These are phyloP conservation scores for Adiantum capillusveneris DNA, from an alignment of 75 land plant species.

Conservation along the genomic window DNA sequence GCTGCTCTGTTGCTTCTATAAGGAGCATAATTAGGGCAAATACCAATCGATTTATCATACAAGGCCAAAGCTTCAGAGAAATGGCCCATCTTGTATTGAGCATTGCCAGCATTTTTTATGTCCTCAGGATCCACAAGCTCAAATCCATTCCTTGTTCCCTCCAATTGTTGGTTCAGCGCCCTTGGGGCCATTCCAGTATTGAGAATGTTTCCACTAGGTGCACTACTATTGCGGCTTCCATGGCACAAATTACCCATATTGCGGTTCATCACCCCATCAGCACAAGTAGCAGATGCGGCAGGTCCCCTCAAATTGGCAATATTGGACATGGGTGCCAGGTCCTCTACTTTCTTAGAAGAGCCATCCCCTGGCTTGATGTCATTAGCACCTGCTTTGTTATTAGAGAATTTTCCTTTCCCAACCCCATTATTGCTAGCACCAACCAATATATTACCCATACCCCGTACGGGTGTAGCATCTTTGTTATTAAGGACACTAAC, in stretches of 20 bases:
- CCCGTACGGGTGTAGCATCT: neutral
- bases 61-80: slow-evolving; percentile 69
- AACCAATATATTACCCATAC: slow-evolving; percentile 2
- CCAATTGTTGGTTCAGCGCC: neutral
- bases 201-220: neutral
- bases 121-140: slow-evolving; percentile 65
- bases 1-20: slow-evolving; percentile 81
- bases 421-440: neutral
- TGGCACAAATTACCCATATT: neutral
- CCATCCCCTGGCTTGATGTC: slow-evolving; percentile 2
- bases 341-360: too few relatives aligned
- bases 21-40: slow-evolving; percentile 59
- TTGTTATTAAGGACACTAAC: neutral
- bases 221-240: neutral
- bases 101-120: slow-evolving; percentile 71
- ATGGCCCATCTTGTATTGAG: slow-evolving; percentile 60
- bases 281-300: neutral
- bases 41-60: slow-evolving; percentile 65
- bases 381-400: neutral
- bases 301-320: neutral
- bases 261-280: neutral
- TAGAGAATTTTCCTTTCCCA: neutral
- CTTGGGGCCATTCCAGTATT: neutral
- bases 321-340: neutral
- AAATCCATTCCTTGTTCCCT: slow-evolving; percentile 14